A percentile compares a stretch with the other conserved stretches of the same genome.
Evolutionary conservation across 2,329 filamentous ascomycete genomes (phyloP).

Genomic region (Ophiostoma novo-ulmi): DNA sequence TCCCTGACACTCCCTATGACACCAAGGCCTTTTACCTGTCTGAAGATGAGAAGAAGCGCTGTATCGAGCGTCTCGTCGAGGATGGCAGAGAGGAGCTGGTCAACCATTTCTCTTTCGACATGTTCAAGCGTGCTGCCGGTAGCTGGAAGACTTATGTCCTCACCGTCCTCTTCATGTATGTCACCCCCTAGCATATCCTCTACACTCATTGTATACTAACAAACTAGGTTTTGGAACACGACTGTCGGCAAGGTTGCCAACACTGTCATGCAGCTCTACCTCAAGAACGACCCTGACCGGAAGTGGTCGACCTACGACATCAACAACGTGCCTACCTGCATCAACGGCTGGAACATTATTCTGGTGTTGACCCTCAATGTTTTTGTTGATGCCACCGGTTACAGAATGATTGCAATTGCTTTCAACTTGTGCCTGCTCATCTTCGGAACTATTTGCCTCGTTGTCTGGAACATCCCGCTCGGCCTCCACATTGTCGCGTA

Average conservation of each 20-base stretch:
- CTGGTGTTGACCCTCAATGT: conserved; percentile 30
- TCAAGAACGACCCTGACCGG: conserved; percentile 31
- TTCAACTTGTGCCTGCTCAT: conserved; percentile 28
- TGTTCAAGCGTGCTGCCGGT: conserved; percentile 28
- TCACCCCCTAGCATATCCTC: neutral
- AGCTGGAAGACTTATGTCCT: conserved; percentile 32
- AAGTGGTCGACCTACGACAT: conserved; percentile 32
- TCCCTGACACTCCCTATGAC: conserved; percentile 44
- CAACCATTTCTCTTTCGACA: conserved; percentile 29
- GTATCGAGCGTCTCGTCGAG: conserved; percentile 35
- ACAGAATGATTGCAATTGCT: conserved; percentile 33
- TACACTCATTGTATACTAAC: conserved; percentile 15
- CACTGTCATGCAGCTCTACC: conserved; percentile 31
- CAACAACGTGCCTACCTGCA: conserved; percentile 33
- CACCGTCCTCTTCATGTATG: conserved; percentile 31
- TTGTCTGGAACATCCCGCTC: conserved; percentile 33
- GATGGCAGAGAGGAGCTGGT: conserved; percentile 29
- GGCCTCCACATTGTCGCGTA: conserved; percentile 35
- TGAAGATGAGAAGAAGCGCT: conserved; percentile 37
- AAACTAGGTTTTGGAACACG: conserved; percentile 15
- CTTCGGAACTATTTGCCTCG: conserved; percentile 34
- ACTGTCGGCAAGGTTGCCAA: conserved; percentile 24
- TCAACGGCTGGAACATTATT: conserved; percentile 33
- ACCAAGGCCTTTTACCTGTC: conserved; percentile 36
- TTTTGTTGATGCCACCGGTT: conserved; percentile 34